Evolutionary conservation across 1,284 basidiomycete species (phyloP).

Genomic region (Tylopilus sp.): DNA sequence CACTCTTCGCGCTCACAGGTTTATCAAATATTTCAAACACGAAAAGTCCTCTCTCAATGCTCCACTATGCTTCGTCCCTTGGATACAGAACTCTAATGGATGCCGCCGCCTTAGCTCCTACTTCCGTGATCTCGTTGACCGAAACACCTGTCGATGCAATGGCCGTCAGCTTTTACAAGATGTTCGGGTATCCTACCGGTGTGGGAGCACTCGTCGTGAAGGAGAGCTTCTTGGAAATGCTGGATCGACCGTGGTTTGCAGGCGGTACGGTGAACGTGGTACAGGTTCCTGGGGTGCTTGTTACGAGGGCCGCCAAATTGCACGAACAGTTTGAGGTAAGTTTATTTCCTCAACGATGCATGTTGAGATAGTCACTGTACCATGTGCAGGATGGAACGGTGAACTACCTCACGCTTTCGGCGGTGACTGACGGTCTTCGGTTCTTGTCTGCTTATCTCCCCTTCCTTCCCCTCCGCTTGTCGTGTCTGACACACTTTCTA

Average conservation of each 20-base stretch:
- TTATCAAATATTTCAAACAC: slow-evolving; percentile 78
- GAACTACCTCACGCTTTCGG: slow-evolving; percentile 73
- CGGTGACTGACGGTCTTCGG: slow-evolving; percentile 71
- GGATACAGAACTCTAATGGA: slow-evolving; percentile 74
- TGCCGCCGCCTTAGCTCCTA: slow-evolving; percentile 76
- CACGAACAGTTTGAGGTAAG: slow-evolving; percentile 78
- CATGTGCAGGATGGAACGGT: slow-evolving; percentile 71
- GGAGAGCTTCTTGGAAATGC: slow-evolving; percentile 57
- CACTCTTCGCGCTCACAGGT: slow-evolving; percentile 71
- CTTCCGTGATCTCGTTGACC: slow-evolving; percentile 62
- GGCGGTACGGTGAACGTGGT: slow-evolving; percentile 83
- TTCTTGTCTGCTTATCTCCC: slow-evolving; percentile 75
- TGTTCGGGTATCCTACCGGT: slow-evolving; percentile 86
- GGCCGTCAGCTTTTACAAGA: slow-evolving; percentile 84
- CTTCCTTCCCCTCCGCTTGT: slow-evolving; percentile 69
- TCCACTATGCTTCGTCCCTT: slow-evolving; percentile 59
- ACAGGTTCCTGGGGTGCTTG: slow-evolving; percentile 69
- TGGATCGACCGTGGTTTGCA: slow-evolving; percentile 79
- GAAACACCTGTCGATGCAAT: slow-evolving; percentile 74
- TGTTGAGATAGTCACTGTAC: background rate
- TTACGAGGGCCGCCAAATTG: slow-evolving; percentile 57
- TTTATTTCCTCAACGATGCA: slow-evolving; percentile 6
- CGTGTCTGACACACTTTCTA: slow-evolving; percentile 60
- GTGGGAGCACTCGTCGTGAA: slow-evolving; percentile 78
- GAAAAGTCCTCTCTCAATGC: slow-evolving; percentile 55